These are phyloP conservation scores for Mycena alexandri DNA, from an alignment of 768 basidiomycete species.

Conservation along the genomic window DNA sequence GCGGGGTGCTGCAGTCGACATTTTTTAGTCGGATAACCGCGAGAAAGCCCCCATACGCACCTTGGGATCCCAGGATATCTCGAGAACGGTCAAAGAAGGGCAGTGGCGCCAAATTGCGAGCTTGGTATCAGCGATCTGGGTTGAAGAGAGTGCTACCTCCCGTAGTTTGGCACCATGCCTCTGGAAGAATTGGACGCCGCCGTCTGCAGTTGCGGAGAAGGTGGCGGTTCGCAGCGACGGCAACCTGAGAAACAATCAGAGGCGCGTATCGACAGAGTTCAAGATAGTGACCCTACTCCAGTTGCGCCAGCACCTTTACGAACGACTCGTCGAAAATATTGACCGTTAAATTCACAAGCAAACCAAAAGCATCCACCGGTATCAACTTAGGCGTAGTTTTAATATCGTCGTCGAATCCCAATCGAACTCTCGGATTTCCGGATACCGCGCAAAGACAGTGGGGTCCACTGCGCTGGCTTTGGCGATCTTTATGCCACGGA, in stretches of 20 bases:
- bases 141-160: constrained; percentile 2
- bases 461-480: constrained; percentile 5
- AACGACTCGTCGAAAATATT: constrained; percentile 7
- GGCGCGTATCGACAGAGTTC: too few species aligned
- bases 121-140: background rate
- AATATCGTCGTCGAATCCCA: constrained; percentile 12
- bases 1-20: background rate
- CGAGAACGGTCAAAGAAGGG: constrained; percentile 7
- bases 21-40: background rate
- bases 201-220: background rate
- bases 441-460: background rate
- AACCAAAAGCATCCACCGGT: background rate
- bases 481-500: background rate
- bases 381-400: background rate
- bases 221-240: background rate
- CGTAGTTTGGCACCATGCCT: constrained; percentile 21
- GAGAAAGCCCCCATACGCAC: background rate
- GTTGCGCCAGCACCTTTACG: constrained; percentile 1
- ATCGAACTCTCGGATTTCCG: background rate
- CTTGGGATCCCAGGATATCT: constrained; percentile 10
- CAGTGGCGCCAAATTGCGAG: constrained; percentile 10
- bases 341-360: constrained; percentile 11
- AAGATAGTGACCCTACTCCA: constrained; percentile 12
- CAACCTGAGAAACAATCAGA: constrained; percentile 8
- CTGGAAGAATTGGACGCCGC: constrained; percentile 12